These are phyloP conservation scores for Penicillium salamii DNA, from an alignment of 495 filamentous ascomycete species.

Conservation along the genomic window DNA sequence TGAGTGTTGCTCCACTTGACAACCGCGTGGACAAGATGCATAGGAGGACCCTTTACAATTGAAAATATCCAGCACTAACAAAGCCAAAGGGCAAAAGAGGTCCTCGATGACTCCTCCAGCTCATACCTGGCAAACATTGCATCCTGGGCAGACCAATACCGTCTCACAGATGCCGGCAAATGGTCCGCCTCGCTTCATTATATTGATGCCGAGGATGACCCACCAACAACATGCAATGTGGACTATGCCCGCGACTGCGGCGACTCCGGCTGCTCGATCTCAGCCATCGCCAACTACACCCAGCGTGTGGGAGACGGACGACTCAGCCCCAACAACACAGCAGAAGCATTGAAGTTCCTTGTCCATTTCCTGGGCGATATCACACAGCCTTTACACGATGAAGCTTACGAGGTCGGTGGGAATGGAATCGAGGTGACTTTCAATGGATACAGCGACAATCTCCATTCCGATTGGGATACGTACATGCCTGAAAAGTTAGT, in stretches of 20 bases:
- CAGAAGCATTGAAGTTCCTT: slow-evolving; percentile 48
- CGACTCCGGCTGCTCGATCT: slow-evolving; percentile 54
- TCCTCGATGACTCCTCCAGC: slow-evolving; percentile 38
- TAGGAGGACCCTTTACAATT: too few species aligned
- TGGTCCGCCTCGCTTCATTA: slow-evolving; percentile 57
- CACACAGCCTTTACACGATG: slow-evolving; percentile 62
- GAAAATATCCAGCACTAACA: slow-evolving; percentile 5
- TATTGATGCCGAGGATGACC: slow-evolving; percentile 64
- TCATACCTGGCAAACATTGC: slow-evolving; percentile 58
- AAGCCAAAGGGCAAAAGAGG: slow-evolving; percentile 17
- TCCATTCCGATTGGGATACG: slow-evolving; percentile 65
- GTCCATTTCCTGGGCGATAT: slow-evolving; percentile 62
- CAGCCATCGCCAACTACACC: slow-evolving; percentile 60
- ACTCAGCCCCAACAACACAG: slow-evolving; percentile 13
- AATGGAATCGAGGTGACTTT: slow-evolving; percentile 60
- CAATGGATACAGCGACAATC: slow-evolving; percentile 51
- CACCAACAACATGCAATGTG: slow-evolving; percentile 55
- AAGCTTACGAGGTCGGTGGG: slow-evolving; percentile 54
- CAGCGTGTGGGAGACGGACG: slow-evolving; percentile 19
- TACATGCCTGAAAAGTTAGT: slow-evolving; percentile 57
- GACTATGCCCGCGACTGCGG: slow-evolving; percentile 57
- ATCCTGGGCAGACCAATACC: slow-evolving; percentile 60
- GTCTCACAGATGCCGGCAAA: slow-evolving; percentile 49
- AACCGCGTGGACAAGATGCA: background rate
- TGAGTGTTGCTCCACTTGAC: slow-evolving; percentile 9